Evolutionary conservation across 371 early-diverging fungal genomes (phyloP), one percentile per base, ranked within the genome.

Genomic region (Lichtheimia hyalospora): DNA sequence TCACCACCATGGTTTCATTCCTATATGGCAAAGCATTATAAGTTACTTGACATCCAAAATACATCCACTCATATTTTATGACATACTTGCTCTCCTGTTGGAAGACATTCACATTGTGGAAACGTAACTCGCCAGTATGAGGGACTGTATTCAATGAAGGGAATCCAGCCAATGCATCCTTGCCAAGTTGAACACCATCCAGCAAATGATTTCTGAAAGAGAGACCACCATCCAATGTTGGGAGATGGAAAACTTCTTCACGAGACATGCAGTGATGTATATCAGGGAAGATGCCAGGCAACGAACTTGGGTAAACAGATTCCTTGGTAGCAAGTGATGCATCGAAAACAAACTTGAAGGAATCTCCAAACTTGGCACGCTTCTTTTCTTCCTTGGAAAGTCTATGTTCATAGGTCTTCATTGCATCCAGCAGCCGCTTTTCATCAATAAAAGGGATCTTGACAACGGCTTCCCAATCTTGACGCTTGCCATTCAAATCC

Each of bases 401-500:
- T 53, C 71, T 68, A 39, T 74, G 73, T 52, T 93, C 90, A 25
- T 79, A 66, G n/a, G 84, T 71, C 54, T 77, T 69, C 88, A 98
- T 89, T 0, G 97, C 97, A 6, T 79, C 69, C 55, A 94, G 69
- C 34, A 98, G 77, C 54, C 96, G 83, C 21, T 85, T 75, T 64
- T 93, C 89, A 55, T 98, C 96, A 57, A 98, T 96, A 65, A 97
- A 98, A 5, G 97, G 94, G 54, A 98, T 89, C 60, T 91, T 83
- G 15, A 95, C 96, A 25, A 98, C 91, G 6, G 95, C 97, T 75
- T 99, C 98, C 99, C 99, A 99, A 3, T 92, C 86, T 73, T 92
- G 90, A 71, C 95, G 93, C 77, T 99, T 99, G 56, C 99, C 99
- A 73, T 99, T 99, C 88, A 96, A 82, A 69, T 99, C 99, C 48